phyloP scores from a whole-genome alignment of 306 rosid species.

The Myrica gale region DNA sequence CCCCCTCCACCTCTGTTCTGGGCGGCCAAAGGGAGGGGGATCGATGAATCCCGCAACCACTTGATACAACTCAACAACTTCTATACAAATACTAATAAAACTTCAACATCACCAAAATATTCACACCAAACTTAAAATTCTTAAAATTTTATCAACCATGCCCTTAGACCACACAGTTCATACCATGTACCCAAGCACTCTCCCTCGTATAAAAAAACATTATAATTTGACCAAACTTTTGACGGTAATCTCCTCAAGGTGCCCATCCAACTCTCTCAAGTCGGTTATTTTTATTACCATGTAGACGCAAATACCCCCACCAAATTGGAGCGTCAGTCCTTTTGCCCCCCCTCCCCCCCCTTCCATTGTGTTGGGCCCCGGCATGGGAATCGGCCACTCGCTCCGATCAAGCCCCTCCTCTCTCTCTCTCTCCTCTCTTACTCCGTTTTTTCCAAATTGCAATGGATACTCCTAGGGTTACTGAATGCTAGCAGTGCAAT shows the following conservation, averaged over 20 bases:
- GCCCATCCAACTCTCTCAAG: neutral
- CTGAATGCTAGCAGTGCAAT: conserved; percentile 10
- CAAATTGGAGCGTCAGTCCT: conserved; percentile 8
- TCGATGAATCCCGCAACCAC: too few species aligned
- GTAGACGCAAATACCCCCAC: neutral
- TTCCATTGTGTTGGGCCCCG: neutral
- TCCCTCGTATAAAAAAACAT: too few species aligned
- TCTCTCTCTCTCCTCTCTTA: conserved; percentile 3
- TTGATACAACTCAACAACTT: too few species aligned
- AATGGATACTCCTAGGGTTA: conserved; percentile 42
- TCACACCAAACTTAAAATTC: too few species aligned
- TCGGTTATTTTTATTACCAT: neutral
- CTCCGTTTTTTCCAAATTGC: neutral
- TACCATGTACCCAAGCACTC: too few species aligned
- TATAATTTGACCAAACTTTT: neutral
- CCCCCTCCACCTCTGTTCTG: too few species aligned
- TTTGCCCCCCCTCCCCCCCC: neutral
- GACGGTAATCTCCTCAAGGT: neutral
- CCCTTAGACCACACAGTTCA: too few species aligned
- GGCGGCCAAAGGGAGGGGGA: too few species aligned
- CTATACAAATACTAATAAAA: too few species aligned
- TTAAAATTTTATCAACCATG: too few species aligned
- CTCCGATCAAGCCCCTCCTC: neutral
- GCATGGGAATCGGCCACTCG: neutral
- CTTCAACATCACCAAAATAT: too few species aligned